Evolutionary conservation across 176 grass and related monocot genomes (phyloP), one percentile per base, ranked within the genome.

Genomic region (Aegilops tauschii): DNA sequence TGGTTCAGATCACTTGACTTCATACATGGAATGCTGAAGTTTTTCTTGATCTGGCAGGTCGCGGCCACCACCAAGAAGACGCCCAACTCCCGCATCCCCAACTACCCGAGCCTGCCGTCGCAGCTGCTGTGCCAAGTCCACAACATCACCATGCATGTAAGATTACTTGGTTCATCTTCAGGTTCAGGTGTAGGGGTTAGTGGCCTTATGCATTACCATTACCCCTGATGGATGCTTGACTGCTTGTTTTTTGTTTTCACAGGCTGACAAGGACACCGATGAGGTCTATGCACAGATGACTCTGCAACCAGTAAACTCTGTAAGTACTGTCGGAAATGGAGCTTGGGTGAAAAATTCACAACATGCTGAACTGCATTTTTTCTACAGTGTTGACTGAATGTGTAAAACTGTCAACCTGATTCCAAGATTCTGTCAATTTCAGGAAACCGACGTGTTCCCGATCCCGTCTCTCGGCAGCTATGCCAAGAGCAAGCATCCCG

Each of bases 191-290:
- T 45, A 45, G 42, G 40, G 37, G 8, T 8, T 39, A 37, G 36
- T 37, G 36, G 37, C 37, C 37, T 39, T 9, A 8, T 7, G 37
- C 37, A 39, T 39, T 39, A 9, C 8, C 37, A 39, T 39, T 39
- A 40, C 2, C 39, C 42, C 44, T 71, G 18, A 70, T 45, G 5
- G 39, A 34, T 65, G 49, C 42, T 71, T 61, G 12, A 4, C 3
- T 32, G 3, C 31, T 32, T 32, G 31, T 32, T 4, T 32, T 32
- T 6, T 17, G 21, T 54, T 56, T n/a, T 83, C 56, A 45, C 85
- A 99, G 97, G 87, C 97, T 61, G 97, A 99, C 65, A 99, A 99
- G 83, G 97, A 99, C 61, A 99, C 94, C 3, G 97, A 99, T 79
- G 97, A 99, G 80, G 93, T 99, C 13, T 99, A 97, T 79, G 92